Percentiles rank a stretch among this genome's conserved stretches.
Evolutionary conservation across 192 early-diverging fungal species (phyloP).

Genomic region (Coemansia sp.): DNA sequence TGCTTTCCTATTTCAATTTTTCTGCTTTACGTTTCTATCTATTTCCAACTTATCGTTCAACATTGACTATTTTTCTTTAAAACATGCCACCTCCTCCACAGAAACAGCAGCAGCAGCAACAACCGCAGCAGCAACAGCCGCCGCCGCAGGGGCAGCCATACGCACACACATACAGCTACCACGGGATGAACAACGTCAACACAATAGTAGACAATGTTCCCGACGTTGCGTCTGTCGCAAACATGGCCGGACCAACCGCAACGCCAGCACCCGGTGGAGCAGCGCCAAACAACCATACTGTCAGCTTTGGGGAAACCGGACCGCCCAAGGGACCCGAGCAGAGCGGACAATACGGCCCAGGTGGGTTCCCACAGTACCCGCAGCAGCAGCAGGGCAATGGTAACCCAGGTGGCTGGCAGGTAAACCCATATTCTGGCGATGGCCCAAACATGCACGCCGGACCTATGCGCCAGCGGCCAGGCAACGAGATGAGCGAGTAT

Average conservation of each 20-base stretch:
- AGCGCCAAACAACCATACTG: no score
- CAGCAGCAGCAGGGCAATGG: slow-evolving; percentile 1
- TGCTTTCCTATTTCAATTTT: slow-evolving; percentile 6
- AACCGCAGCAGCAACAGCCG: neutral
- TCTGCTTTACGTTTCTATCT: slow-evolving; percentile 1
- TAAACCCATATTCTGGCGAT: neutral
- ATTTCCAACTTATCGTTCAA: neutral
- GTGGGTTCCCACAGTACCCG: slow-evolving; percentile 7
- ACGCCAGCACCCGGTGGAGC: neutral
- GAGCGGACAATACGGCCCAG: slow-evolving; percentile 1
- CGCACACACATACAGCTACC: slow-evolving; percentile 33
- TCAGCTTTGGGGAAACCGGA: no score
- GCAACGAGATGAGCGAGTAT: slow-evolving; percentile 23
- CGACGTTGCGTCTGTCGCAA: slow-evolving; percentile 6
- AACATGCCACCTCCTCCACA: slow-evolving; percentile 9
- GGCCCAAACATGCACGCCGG: slow-evolving; percentile 14
- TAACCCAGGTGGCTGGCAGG: neutral
- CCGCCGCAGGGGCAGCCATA: slow-evolving; percentile 4
- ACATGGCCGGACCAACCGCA: slow-evolving; percentile 2
- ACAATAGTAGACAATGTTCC: slow-evolving; percentile 17
- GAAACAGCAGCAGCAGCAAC: neutral
- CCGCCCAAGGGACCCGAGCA: neutral
- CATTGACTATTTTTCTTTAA: slow-evolving; percentile 6
- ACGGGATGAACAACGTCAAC: slow-evolving; percentile 39
- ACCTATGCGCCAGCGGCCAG: slow-evolving; percentile 13